These are phyloP conservation scores for Mycena citricolor DNA, from an alignment of 1,284 basidiomycete genomes.

Conservation along the genomic window DNA sequence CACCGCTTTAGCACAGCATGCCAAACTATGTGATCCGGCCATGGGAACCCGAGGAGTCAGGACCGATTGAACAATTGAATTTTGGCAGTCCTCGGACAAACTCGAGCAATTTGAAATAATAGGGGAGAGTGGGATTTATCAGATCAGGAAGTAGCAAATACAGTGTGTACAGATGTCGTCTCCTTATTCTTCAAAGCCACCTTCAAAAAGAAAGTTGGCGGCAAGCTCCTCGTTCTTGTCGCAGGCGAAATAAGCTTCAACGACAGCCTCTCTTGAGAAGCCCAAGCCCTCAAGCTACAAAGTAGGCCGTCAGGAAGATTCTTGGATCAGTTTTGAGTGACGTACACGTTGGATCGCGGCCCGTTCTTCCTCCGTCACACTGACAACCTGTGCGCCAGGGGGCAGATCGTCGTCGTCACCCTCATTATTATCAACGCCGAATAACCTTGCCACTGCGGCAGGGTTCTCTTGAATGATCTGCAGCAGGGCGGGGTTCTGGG, in stretches of 20 bases:
- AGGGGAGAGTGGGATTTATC: no score
- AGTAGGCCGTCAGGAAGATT: constrained; percentile 12
- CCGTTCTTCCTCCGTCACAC: constrained; percentile 81
- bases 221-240: constrained; percentile 96
- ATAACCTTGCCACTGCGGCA: constrained; percentile 62
- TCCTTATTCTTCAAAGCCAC: constrained; percentile 55
- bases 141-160: no score
- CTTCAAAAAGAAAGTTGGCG: constrained; percentile 88
- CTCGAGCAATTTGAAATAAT: no score
- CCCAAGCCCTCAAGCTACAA: constrained; percentile 80
- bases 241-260: constrained; percentile 89
- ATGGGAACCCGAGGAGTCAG: no score
- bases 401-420: constrained; percentile 52
- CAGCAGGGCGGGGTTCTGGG: constrained; percentile 73
- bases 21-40: no score
- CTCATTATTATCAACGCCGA: constrained; percentile 49
- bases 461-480: constrained; percentile 70
- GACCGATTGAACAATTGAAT: background rate
- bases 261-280: constrained; percentile 74
- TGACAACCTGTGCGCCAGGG: constrained; percentile 67
- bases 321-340: constrained; percentile 20
- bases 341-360: constrained; percentile 85
- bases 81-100: constrained; percentile 1
- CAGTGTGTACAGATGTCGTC: constrained; percentile 1
- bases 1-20: no score